A percentile compares a stretch with the other conserved stretches of the same genome.
Conservation (phyloP, 495 filamentous ascomycete species). For the Talaromyces ruber region DNA sequence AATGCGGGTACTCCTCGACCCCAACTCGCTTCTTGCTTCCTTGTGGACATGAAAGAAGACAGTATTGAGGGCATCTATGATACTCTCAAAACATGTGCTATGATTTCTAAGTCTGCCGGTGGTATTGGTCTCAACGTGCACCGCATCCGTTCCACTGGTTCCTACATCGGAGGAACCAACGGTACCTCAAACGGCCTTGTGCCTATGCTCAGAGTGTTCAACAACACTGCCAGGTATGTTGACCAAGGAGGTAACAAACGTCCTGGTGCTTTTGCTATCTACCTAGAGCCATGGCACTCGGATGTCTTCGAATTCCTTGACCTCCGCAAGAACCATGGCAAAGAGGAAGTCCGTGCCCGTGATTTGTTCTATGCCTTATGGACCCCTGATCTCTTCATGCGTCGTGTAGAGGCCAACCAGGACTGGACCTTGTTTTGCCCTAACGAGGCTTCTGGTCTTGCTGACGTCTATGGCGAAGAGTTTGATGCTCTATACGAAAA, state of each 20-base stretch:
- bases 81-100: slow-evolving; percentile 95
- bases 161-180: slow-evolving; percentile 96
- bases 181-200: slow-evolving; percentile 96
- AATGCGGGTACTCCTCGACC: slow-evolving; percentile 91
- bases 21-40: slow-evolving; percentile 94
- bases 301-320: slow-evolving; percentile 97
- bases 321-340: slow-evolving; percentile 97
- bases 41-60: slow-evolving; percentile 97
- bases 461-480: slow-evolving; percentile 95
- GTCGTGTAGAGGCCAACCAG: slow-evolving; percentile 89
- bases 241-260: slow-evolving; percentile 99
- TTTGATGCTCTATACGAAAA: slow-evolving; percentile 92
- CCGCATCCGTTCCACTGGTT: slow-evolving; percentile 90
- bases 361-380: slow-evolving; percentile 97
- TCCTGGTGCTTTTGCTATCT: slow-evolving; percentile 96
- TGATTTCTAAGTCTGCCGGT: slow-evolving; percentile 99
- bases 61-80: slow-evolving; percentile 99
- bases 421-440: slow-evolving; percentile 98
- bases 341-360: slow-evolving; percentile 93
- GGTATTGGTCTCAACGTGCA: slow-evolving; percentile 95
- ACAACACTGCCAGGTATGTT: slow-evolving; percentile 97
- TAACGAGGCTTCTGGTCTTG: slow-evolving; percentile 86
- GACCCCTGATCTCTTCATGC: slow-evolving; percentile 99
- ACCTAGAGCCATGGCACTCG: slow-evolving; percentile 98
- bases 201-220: slow-evolving; percentile 96